A percentile compares a stretch with the other conserved stretches of the same genome.
These are phyloP conservation scores for Lodderomyces theae DNA, from an alignment of 1,139 yeast genomes.

Conservation along the genomic window DNA sequence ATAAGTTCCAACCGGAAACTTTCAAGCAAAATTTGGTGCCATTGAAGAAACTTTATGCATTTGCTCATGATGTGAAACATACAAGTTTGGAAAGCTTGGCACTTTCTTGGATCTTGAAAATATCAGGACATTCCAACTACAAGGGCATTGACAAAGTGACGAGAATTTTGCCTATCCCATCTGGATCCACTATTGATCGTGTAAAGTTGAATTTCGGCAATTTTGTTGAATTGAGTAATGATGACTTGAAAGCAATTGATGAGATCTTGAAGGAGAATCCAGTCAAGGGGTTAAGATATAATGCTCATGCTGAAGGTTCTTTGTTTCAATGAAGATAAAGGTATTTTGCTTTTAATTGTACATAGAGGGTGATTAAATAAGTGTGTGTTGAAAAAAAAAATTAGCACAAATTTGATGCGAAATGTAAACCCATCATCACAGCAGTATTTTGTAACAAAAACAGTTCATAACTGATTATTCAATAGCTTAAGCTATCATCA, in stretches of 20 bases:
- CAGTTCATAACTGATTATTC: too few species aligned
- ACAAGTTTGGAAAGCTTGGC: constrained; percentile 68
- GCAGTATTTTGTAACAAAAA: too few species aligned
- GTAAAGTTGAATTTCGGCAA: constrained; percentile 55
- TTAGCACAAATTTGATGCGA: too few species aligned
- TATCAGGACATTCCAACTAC: constrained; percentile 26
- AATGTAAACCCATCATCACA: too few species aligned
- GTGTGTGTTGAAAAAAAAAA: too few species aligned
- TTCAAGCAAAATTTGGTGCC: constrained; percentile 49
- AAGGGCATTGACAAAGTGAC: constrained; percentile 44
- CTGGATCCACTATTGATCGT: constrained; percentile 59
- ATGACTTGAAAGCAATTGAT: constrained; percentile 51
- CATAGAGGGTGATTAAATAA: too few species aligned
- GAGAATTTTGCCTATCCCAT: constrained; percentile 73
- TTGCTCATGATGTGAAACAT: constrained; percentile 42
- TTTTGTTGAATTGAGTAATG: constrained; percentile 45
- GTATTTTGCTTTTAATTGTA: too few species aligned
- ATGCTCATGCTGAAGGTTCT: constrained; percentile 14
- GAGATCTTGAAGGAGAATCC: constrained; percentile 25
- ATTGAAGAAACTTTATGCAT: constrained; percentile 42
- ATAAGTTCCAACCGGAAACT: constrained; percentile 59
- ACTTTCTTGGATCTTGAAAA: constrained; percentile 62
- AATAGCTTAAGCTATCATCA: too few species aligned
- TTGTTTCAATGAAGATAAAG: constrained; percentile 11
- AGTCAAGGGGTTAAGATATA: constrained; percentile 18